Evolutionary conservation across 768 basidiomycete species (phyloP), one percentile per base, ranked within the genome.

Genomic region (Kwoniella sp.): DNA sequence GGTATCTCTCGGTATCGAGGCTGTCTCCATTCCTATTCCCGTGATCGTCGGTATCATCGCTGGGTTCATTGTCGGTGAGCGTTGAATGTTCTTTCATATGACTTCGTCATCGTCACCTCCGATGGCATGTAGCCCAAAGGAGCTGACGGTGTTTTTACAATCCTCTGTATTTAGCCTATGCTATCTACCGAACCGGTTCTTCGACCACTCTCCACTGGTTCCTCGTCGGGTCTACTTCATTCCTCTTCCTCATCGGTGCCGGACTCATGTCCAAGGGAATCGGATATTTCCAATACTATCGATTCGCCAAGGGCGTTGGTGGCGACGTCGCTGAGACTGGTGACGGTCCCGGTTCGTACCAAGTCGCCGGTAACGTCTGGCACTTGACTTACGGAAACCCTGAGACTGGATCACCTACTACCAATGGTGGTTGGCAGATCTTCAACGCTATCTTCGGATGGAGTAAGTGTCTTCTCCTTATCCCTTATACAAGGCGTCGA

Each of bases 201-300:
- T 74, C 75, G 29, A 64, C 72, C 87, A 90, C 92, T 0, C 83
- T 97, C 34, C 88, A 86, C 34, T 82, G 93, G 69, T 98, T 98
- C 88, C 85, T 99, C 59, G 82, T 97, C 73, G 84, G 87, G 57
- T 98, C 96, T 85, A 95, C 95, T 57, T 91, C 91, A 83, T 82
- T 98, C 69, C 83, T 98, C 53, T 85, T 97, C 70, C 87, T 98
- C 73, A 92, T 99, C 80, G 95, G 95, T 28, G 89, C 95, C 0
- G 95, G 95, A 17, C 86, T 99, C 28, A 55, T 68, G 28, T 89
- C 88, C 71, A 90, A 87, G 81, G 85, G 88, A 2, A 84, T 92
- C 23, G 87, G 88, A 71, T 82, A 85, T 34, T 92, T 92, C 83
- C 82, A 97, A 78, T 80, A 82, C 72, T 83, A 93, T 73, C 51